Evolutionary conservation across 179 eudicot species (phyloP), one percentile per base, ranked within the genome.

Genomic region (Corrigiola litoralis): DNA sequence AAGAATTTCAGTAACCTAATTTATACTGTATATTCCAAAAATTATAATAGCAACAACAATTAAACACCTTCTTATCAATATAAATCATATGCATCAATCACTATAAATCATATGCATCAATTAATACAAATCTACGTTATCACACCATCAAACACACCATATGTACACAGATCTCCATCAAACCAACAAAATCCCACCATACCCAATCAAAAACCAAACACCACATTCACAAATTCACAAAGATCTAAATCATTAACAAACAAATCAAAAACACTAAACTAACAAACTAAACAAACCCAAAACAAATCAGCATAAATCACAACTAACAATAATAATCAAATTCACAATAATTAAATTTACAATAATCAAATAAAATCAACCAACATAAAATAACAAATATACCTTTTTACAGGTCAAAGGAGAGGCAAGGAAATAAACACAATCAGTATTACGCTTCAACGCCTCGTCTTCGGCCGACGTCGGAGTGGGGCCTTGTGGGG

Each of bases 321-420:
- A 25, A 2, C 29, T 31, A 7, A 55, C 28, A 41, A 59, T 4
- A 10, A 54, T n/a, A 28, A 12, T 16, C 8, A 13, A 10, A 54
- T 2, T 10, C 21, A 17, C 21, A 12, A 31, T 58, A 18, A 38
- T 2, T 23, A 18, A 23, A 59, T n/a, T 38, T 1, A 48, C 7
- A 21, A 27, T 42, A 23, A 47, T 16, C 38, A 58, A 21, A 24
- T 11, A 14, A 57, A 42, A 4, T n/a, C 24, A 31, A 37, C 40
- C 17, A 9, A 55, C 18, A 5, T 1, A 21, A 55, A 63, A 32
- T 25, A 33, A 55, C 41, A 58, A 38, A 88, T 1, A 28, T 42
- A 61, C 98, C 85, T 89, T 92, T 69, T 89, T 92, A 82, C 98
- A 92, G 49, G 95, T 92, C 68, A 92, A 77, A 48, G 98, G 98